Base-by-base conservation (phyloP, 768 basidiomycete genomes). In the Dentipellis fragilis region DNA sequence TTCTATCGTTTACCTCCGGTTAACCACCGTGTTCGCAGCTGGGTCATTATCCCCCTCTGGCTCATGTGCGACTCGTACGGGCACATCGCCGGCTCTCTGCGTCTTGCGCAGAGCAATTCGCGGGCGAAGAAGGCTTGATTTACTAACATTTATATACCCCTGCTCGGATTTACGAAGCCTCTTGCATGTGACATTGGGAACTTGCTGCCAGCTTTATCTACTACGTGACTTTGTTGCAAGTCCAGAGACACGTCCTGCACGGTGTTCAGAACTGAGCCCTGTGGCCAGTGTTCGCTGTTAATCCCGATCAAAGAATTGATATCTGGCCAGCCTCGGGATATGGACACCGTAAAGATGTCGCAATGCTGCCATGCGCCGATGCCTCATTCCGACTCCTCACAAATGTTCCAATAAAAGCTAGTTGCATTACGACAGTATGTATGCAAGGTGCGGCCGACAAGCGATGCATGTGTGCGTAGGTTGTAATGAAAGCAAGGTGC, bases 51-150 rank as follows among this genome's bases (percentile, higher is more conserved):
- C 59, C 90, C 90, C 2, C 54, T 90, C 19, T 79, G 78, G 72
- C 73, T 93, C 57, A 85, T 93, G 85, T 72, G 73, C 60, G 84
- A 91, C 64, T 89, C 90, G 0, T 93, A 89, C 58, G 71, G 71
- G 3, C 78, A 84, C 57, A 88, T 93, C 54, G 77, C 85, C 14
- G 68, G 71, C 40, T 72, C 84, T 9, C 72, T 91, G 58, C 81
- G 85, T 21, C 29, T 54, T 29, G 36, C 23, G 6, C 48, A 49
- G 8, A 21, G 19, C 19, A 49, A 10, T 10, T 49, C 22, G 29
- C 22, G 29, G 22, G 48, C 48, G 10, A 49, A 49, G 19, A 49
- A 49, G 21, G 48, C 22, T 7, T 19, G 48, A 49, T n/a, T 9
- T n/a, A 45, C 10, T 6, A 7, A 45, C 14, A 3, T 29, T 29